These are phyloP conservation scores for Brassica juncea DNA, from an alignment of 345 rosid species.

Conservation along the genomic window DNA sequence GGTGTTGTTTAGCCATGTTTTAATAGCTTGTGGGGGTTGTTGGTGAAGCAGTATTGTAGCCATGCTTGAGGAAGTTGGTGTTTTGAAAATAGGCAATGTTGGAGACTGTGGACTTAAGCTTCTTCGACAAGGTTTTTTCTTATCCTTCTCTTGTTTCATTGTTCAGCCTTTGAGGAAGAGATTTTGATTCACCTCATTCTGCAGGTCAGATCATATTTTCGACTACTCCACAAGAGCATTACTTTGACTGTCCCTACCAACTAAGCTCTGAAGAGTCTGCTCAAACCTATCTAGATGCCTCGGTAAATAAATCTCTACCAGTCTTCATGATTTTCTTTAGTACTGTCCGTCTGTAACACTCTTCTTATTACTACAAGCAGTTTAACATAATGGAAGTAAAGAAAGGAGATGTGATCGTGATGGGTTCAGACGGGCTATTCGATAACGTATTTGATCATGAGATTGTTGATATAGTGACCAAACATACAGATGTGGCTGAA, in stretches of 20 bases:
- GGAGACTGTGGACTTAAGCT: not conserved
- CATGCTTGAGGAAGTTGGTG: not conserved
- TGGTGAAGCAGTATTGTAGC: conserved; percentile 1
- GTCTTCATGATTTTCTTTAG: not conserved
- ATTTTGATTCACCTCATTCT: not conserved
- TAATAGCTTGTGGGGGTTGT: not conserved
- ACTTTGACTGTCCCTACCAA: conserved; percentile 88
- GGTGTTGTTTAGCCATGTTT: not conserved
- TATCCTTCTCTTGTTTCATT: not conserved
- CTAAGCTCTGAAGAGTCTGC: conserved; percentile 73
- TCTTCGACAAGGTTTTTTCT: not conserved
- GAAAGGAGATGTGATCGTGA: not conserved
- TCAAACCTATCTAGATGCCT: conserved; percentile 86
- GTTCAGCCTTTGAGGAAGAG: not conserved
- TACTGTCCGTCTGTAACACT: not conserved
- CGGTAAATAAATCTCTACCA: conserved; percentile 44
- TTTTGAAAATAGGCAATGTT: not conserved
- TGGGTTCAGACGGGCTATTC: not conserved
- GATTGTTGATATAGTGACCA: conserved; percentile 55
- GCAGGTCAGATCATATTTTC: conserved; percentile 68
- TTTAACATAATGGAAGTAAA: not conserved
- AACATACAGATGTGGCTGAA: conserved; percentile 48
- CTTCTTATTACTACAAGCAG: not conserved
- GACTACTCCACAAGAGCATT: conserved; percentile 84
- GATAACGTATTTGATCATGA: conserved; percentile 84